A percentile compares a stretch with the other conserved stretches of the same genome.
These are phyloP conservation scores for Aspergillus tanneri DNA, from an alignment of 2,329 filamentous ascomycete genomes.

Conservation along the genomic window DNA sequence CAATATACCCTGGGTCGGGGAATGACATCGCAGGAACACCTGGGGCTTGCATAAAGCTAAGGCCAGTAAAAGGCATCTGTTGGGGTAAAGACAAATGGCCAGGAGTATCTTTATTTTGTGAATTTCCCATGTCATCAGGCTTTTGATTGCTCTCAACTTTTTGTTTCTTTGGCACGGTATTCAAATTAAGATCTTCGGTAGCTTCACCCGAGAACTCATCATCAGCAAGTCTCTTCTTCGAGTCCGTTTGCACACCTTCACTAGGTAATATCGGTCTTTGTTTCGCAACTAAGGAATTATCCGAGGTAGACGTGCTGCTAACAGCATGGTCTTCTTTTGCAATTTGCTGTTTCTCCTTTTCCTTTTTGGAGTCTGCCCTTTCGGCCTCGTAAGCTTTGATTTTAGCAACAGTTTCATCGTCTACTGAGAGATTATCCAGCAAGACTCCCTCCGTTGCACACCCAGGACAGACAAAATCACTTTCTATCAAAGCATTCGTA, in stretches of 20 bases:
- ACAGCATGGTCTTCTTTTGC: slow-evolving; percentile 25
- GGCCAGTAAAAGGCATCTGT: slow-evolving; percentile 37
- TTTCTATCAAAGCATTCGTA: slow-evolving; percentile 96
- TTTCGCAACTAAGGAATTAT: slow-evolving; percentile 13
- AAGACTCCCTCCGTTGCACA: slow-evolving; percentile 89
- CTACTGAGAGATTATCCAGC: slow-evolving; percentile 83
- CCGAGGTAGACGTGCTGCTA: slow-evolving; percentile 19
- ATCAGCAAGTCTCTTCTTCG: slow-evolving; percentile 82
- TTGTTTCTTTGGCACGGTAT: slow-evolving; percentile 43
- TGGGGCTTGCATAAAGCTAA: slow-evolving; percentile 33
- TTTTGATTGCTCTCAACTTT: slow-evolving; percentile 41
- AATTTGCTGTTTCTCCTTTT: slow-evolving; percentile 39
- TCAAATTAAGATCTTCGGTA: slow-evolving; percentile 43
- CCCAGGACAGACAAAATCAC: slow-evolving; percentile 91
- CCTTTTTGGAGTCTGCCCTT: slow-evolving; percentile 46
- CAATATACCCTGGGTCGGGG: slow-evolving; percentile 33
- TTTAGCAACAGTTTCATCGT: slow-evolving; percentile 74
- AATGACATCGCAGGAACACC: slow-evolving; percentile 36
- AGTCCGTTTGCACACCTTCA: slow-evolving; percentile 37
- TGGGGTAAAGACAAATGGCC: slow-evolving; percentile 31
- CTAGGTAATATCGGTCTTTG: slow-evolving; percentile 31
- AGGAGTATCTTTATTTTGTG: slow-evolving; percentile 19
- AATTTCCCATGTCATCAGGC: slow-evolving; percentile 7
- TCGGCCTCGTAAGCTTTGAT: slow-evolving; percentile 72
- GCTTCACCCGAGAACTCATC: slow-evolving; percentile 59